Conservation (phyloP, 2,329 filamentous ascomycete genomes). For the Claviceps lovelessii region DNA sequence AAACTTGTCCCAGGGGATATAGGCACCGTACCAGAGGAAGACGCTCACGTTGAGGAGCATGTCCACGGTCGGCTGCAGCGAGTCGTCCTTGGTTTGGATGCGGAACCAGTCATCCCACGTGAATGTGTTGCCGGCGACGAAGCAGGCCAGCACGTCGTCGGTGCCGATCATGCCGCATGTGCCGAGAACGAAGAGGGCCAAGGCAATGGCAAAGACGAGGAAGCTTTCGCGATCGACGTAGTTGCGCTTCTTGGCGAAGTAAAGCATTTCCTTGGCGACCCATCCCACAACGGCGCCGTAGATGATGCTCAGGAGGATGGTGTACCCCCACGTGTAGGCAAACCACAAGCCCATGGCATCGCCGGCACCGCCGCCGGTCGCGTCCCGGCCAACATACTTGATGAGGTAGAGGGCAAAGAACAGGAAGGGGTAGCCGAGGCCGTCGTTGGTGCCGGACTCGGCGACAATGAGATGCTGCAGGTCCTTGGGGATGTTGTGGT, state of each 20-base stretch:
- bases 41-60: constrained; percentile 83
- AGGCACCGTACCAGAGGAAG: constrained; percentile 83
- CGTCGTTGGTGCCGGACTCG: constrained; percentile 82
- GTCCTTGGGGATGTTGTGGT: constrained; percentile 71
- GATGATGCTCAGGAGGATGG: constrained; percentile 59
- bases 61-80: constrained; percentile 84
- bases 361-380: constrained; percentile 42
- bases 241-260: constrained; percentile 67
- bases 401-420: constrained; percentile 76
- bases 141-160: constrained; percentile 83
- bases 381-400: constrained; percentile 52
- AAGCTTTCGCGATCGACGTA: constrained; percentile 83
- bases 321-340: constrained; percentile 72
- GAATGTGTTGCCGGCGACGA: constrained; percentile 80
- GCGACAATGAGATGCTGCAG: constrained; percentile 69
- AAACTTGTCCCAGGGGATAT: constrained; percentile 69
- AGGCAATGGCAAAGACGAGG: constrained; percentile 68
- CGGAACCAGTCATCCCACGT: constrained; percentile 95
- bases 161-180: constrained; percentile 78
- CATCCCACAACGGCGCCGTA: constrained; percentile 71
- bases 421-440: constrained; percentile 75
- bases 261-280: constrained; percentile 66
- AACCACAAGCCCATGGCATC: constrained; percentile 71
- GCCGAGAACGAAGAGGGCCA: constrained; percentile 75
- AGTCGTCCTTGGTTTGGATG: constrained; percentile 75